Base-by-base conservation (phyloP, 768 basidiomycete species). In the Dictyophora rubrovolvata region DNA sequence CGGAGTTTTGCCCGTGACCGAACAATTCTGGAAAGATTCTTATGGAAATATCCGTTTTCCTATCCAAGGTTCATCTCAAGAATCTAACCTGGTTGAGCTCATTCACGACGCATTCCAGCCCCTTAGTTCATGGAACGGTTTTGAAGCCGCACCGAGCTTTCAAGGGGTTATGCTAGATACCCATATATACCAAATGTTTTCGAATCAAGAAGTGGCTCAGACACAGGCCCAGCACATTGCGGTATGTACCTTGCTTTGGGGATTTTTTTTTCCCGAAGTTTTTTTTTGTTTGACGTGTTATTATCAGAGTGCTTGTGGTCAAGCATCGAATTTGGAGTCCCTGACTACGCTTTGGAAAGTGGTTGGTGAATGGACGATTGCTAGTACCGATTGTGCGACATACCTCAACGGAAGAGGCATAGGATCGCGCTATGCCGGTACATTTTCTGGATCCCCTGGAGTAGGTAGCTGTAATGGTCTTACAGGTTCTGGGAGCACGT, bases 311-410 rank as follows among this genome's bases (percentile, higher is more conserved):
- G 86, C 84, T 2, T 92, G 89, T 65, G 62, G 62, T 54, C 68
- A 72, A 37, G 74, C 71, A 11, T 70, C 73, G 8, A 64, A 72
- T 0, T 75, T 91, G 7, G 67, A 78, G 0, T 64, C 66, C 18
- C 84, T 83, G 63, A 76, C 80, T 42, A 58, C 56, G 21, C 77
- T 93, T 28, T 92, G 89, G 92, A 77, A 82, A 17, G 75, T 93
- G 48, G 89, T 93, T 23, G 92, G 93, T 48, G 93, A 96, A 73
- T 96, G 89, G 85, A 83, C 87, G 1, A 79, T 87, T 2, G 87
- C 86, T 1, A 72, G 78, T 54, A 91, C 81, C 7, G 90, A 90
- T 65, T 89, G 89, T 63, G 85, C 85, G 14, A 85, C 79, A 65
- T 89, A 87, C 69, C 75, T 96, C 50, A 94, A 94, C 63, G 93